Evolutionary conservation across 1,284 basidiomycete genomes (phyloP).

Genomic region (Fomitopsis betulina): DNA sequence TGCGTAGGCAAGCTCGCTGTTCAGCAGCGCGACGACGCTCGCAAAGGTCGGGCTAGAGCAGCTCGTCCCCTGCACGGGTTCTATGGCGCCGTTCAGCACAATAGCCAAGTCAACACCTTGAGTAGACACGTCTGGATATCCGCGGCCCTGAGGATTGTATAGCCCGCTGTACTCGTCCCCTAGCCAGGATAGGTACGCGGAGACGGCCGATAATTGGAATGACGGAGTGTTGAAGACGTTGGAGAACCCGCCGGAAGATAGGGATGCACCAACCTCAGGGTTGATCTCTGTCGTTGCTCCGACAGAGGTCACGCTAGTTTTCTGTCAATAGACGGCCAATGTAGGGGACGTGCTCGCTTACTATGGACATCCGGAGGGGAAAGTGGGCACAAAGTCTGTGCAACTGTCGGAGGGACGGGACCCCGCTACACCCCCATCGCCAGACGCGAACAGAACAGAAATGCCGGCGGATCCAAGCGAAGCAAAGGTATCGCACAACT

Average conservation of each 20-base stretch:
- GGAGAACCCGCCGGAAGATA: conserved; percentile 46
- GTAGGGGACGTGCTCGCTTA: conserved; percentile 22
- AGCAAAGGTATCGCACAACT: conserved; percentile 55
- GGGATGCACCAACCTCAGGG: conserved; percentile 45
- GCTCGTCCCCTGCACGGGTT: conserved; percentile 45
- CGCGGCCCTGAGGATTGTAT: conserved; percentile 27
- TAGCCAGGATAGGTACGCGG: conserved; percentile 26
- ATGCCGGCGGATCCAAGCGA: conserved; percentile 58
- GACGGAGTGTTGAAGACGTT: conserved; percentile 37
- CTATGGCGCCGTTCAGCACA: conserved; percentile 25
- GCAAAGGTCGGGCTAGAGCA: conserved; percentile 49
- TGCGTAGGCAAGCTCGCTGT: conserved; percentile 42
- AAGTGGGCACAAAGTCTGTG: conserved; percentile 57
- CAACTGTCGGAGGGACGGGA: conserved; percentile 44
- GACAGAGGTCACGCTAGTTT: conserved; percentile 57
- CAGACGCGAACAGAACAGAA: conserved; percentile 64
- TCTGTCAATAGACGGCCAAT: too few species aligned
- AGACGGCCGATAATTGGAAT: conserved; percentile 37
- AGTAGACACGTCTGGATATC: conserved; percentile 28
- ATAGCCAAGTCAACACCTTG: conserved; percentile 26
- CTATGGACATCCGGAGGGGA: conserved; percentile 64
- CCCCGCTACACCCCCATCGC: conserved; percentile 62
- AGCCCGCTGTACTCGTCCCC: conserved; percentile 25
- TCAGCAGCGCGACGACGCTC: conserved; percentile 48
- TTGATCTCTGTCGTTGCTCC: conserved; percentile 46